Percentiles rank a stretch among this genome's conserved stretches.
Evolutionary conservation across 495 filamentous ascomycete species (phyloP).

Genomic region (Penicillium bovifimosum): DNA sequence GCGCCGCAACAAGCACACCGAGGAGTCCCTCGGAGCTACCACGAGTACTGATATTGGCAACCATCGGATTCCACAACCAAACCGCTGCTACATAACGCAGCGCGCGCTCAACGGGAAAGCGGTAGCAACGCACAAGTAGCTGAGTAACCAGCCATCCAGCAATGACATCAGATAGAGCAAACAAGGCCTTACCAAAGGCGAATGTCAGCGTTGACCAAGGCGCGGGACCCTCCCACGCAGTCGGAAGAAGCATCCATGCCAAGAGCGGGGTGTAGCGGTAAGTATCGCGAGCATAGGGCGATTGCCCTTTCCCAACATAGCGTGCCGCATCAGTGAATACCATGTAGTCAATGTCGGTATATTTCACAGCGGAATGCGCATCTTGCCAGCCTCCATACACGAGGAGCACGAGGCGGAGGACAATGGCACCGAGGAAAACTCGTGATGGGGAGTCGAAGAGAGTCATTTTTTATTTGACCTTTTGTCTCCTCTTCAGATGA

Average conservation of each 20-base stretch:
- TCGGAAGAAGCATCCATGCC: conserved; percentile 84
- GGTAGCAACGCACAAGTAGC: conserved; percentile 43
- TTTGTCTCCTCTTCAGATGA: neutral
- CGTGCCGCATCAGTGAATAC: conserved; percentile 97
- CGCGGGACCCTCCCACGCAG: conserved; percentile 48
- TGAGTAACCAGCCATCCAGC: conserved; percentile 83
- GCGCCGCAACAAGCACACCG: conserved; percentile 70
- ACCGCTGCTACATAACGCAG: conserved; percentile 67
- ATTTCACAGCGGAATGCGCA: conserved; percentile 81
- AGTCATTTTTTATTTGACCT: conserved; percentile 15
- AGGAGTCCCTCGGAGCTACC: conserved; percentile 91
- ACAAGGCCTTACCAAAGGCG: conserved; percentile 83
- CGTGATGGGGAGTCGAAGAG: conserved; percentile 42
- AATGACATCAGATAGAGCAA: conserved; percentile 74
- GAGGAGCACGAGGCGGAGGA: conserved; percentile 65
- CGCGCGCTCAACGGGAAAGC: conserved; percentile 48
- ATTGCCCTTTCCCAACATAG: conserved; percentile 56
- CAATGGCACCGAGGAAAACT: conserved; percentile 62
- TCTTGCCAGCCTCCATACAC: conserved; percentile 90
- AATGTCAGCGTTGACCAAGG: conserved; percentile 39
- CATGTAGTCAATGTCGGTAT: conserved; percentile 98
- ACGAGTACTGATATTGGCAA: conserved; percentile 88
- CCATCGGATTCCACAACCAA: conserved; percentile 97
- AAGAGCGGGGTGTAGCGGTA: conserved; percentile 95
- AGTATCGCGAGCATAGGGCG: conserved; percentile 84